Evolutionary conservation across 192 early-diverging fungal genomes (phyloP).

Genomic region (Coemansia brasiliensis): DNA sequence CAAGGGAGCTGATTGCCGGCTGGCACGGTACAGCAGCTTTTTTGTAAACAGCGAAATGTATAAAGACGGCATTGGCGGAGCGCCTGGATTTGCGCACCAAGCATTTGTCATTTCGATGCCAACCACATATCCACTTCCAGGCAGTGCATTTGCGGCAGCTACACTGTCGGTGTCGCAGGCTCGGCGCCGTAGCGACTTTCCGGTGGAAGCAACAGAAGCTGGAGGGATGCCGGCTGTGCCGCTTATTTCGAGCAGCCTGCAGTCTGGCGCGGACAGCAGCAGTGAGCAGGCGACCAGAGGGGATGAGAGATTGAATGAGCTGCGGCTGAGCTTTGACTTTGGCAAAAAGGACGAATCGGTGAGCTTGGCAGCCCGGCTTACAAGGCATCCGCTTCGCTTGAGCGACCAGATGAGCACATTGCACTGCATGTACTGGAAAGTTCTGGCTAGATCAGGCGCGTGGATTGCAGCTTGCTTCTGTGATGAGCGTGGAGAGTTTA

Average conservation of each 20-base stretch:
- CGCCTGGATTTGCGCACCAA: constrained; percentile 37
- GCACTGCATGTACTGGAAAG: constrained; percentile 39
- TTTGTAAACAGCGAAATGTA: constrained; percentile 14
- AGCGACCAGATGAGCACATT: constrained; percentile 30
- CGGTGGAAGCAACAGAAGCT: background rate
- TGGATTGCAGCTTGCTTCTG: constrained; percentile 52
- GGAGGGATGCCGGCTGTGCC: background rate
- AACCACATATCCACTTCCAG: constrained; percentile 21
- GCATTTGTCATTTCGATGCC: constrained; percentile 38
- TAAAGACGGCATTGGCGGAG: background rate
- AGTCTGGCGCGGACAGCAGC: background rate
- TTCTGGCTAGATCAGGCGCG: background rate
- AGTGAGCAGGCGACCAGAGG: constrained; percentile 3
- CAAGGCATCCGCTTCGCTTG: constrained; percentile 31
- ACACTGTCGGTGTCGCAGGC: constrained; percentile 26
- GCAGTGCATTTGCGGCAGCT: constrained; percentile 27
- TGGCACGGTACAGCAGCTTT: constrained; percentile 26
- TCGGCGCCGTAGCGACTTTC: constrained; percentile 2
- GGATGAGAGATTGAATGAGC: constrained; percentile 26
- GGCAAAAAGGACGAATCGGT: background rate
- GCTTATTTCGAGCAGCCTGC: no score
- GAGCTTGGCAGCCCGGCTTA: constrained; percentile 14
- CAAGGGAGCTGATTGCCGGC: background rate
- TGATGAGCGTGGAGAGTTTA: constrained; percentile 55
- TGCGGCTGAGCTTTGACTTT: constrained; percentile 27